These are phyloP conservation scores for Spathaspora sp. DNA, from an alignment of 805 yeast species.

Conservation along the genomic window DNA sequence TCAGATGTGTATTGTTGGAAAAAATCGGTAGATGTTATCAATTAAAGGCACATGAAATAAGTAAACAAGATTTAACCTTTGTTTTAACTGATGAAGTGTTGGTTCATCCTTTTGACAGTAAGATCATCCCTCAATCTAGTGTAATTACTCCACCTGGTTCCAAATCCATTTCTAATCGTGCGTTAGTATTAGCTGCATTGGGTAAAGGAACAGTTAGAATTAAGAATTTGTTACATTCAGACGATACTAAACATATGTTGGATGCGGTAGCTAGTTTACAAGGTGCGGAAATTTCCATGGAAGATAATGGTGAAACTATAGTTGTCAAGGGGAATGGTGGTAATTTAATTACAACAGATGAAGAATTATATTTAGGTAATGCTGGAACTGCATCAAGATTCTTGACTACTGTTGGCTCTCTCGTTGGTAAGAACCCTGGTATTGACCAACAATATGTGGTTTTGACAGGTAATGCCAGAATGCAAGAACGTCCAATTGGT, in stretches of 20 bases:
- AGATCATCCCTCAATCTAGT: conserved; percentile 34
- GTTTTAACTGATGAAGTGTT: conserved; percentile 77
- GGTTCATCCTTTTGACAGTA: conserved; percentile 53
- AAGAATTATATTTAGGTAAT: conserved; percentile 84
- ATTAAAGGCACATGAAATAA: conserved; percentile 78
- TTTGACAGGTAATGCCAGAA: conserved; percentile 91
- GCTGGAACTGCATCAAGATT: conserved; percentile 98
- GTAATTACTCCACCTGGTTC: conserved; percentile 90
- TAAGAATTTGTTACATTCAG: conserved; percentile 87
- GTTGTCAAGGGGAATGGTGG: conserved; percentile 87
- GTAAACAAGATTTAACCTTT: conserved; percentile 76
- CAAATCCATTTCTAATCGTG: conserved; percentile 94
- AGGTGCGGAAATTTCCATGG: conserved; percentile 80
- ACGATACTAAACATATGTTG: conserved; percentile 93
- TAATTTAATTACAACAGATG: conserved; percentile 54
- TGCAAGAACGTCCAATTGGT: conserved; percentile 97
- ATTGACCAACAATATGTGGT: conserved; percentile 44
- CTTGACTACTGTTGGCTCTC: conserved; percentile 86
- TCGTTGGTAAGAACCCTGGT: conserved; percentile 49
- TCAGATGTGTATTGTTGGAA: conserved; percentile 80
- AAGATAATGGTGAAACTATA: conserved; percentile 86
- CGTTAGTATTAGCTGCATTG: conserved; percentile 86
- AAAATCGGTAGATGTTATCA: conserved; percentile 88
- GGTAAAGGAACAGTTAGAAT: conserved; percentile 82
- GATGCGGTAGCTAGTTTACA: conserved; percentile 74